Base-by-base conservation (phyloP, 228 moss, liverwort and hornwort species). In the Sphagnum magellanicum region DNA sequence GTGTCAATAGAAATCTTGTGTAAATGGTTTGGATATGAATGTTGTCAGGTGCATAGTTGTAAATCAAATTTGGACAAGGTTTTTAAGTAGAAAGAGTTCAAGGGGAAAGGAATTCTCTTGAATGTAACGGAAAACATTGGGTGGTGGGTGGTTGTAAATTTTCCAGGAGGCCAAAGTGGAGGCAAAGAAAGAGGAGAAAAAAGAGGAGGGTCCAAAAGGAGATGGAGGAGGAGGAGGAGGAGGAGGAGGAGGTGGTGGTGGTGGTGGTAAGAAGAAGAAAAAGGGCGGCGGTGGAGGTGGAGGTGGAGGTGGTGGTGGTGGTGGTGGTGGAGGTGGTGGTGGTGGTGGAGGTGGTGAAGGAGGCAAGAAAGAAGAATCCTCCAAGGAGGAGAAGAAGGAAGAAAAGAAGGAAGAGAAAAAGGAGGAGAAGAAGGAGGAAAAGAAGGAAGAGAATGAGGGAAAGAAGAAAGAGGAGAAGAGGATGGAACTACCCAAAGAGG, bases 401-500 rank as follows among this genome's bases (percentile, higher is more conserved):
- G 62, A 79, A 5, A 51, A 74, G 0, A 70, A 70, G 5, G 53
- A 75, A 50, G 69, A 74, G 1, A 49, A 74, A 6, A 77, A 71
- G 48, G 57, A 81, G 58, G 58, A 58, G 1, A 67, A 83, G 17
- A 72, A 53, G 0, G 60, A 47, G 4, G 49, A 83, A 52, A 72
- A 80, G 0, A 53, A 70, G 67, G 17, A 17, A 67, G 0, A n/a
- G n/a, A 66, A 67, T 57, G 60, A 73, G 73, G 0, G 67, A 79
- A 4, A 5, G 63, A 5, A 75, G 63, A 76, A 77, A 63, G 79
- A 81, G 67, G 51, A 53, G 13, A 59, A 64, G 60, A 71, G 74
- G 61, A 48, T 76, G 50, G 17, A 74, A n/a, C 63, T 59, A 50
- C 17, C 75, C 8, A 74, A 67, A 49, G 86, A 86, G 50, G 86